Evolutionary conservation across 805 yeast species (phyloP).

Genomic region (Candida sanyiensis): DNA sequence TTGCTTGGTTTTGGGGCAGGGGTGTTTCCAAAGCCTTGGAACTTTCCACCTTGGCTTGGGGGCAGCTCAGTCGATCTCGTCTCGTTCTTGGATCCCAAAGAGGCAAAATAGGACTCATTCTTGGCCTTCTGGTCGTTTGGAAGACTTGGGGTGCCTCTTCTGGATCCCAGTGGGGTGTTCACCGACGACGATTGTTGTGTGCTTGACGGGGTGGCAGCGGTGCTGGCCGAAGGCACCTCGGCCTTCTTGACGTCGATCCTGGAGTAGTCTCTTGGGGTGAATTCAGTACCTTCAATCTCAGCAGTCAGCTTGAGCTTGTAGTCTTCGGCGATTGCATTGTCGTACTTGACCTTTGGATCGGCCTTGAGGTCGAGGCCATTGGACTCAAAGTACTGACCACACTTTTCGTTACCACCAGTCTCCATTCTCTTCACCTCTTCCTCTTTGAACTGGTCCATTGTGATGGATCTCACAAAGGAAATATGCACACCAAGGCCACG

Average conservation of each 20-base stretch:
- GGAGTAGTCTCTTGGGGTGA: conserved; percentile 52
- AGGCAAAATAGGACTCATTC: conserved; percentile 79
- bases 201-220: conserved; percentile 6
- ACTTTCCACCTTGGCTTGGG: conserved; percentile 93
- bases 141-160: conserved; percentile 35
- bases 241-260: conserved; percentile 27
- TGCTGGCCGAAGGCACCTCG: conserved; percentile 6
- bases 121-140: conserved; percentile 35
- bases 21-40: conserved; percentile 84
- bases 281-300: conserved; percentile 65
- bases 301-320: conserved; percentile 79
- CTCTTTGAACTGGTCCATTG: conserved; percentile 97
- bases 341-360: conserved; percentile 72
- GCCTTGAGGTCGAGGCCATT: conserved; percentile 65
- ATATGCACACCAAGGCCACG: conserved; percentile 95
- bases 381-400: conserved; percentile 57
- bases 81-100: conserved; percentile 67
- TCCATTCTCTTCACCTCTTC: conserved; percentile 91
- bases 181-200: conserved; percentile 6
- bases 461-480: conserved; percentile 91
- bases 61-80: conserved; percentile 71
- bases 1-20: conserved; percentile 41
- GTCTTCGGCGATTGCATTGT: conserved; percentile 90
- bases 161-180: conserved; percentile 32
- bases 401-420: conserved; percentile 82